Evolutionary conservation across 108 stramenopile species (phyloP), one percentile per base, ranked within the genome.

Genomic region (Cyclotella kingstonii): DNA sequence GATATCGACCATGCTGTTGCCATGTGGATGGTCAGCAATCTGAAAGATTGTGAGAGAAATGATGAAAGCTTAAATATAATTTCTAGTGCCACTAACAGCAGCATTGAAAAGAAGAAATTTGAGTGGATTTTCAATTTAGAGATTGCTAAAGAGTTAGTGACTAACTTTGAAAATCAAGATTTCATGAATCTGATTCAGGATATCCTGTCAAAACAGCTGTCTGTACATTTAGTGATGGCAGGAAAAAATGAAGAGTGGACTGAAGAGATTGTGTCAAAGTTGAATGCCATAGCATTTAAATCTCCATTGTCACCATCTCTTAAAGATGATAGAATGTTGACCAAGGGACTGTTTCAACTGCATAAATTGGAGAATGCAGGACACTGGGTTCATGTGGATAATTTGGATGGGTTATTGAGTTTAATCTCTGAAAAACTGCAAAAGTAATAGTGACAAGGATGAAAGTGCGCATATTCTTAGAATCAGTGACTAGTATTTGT

Each of bases 321-420:
- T n/a, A n/a, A n/a, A n/a, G n/a, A n/a, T n/a, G 12, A 76, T 7
- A 22, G 35, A 44, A 41, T 63, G 30, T 28, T 15, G 1, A 27
- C 31, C 28, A 14, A 18, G 5, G 27, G 38, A 10, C 9, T 38
- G 50, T 90, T 89, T 70, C 59, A 54, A 3, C 59, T 89, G 59
- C 84, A 92, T 41, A 81, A 67, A 19, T 54, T 95, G 18, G 82
- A 84, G 10, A 77, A 89, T 27, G 89, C 90, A 18, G 89, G 90
- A 34, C 94, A 95, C 72, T 90, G 89, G 87, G 89, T 95, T 4
- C 94, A 95, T 73, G 82, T 92, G 10, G 94, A 95, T 66, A 87
- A 88, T 74, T 55, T 85, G 65, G 63, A 70, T 31, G 87, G 86
- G 33, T 67, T 95, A 44, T 57, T 90, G 36, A 38, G 57, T 6